Evolutionary conservation across 305 asterid genomes (phyloP).

Genomic region (Fraxinus floribunda): DNA sequence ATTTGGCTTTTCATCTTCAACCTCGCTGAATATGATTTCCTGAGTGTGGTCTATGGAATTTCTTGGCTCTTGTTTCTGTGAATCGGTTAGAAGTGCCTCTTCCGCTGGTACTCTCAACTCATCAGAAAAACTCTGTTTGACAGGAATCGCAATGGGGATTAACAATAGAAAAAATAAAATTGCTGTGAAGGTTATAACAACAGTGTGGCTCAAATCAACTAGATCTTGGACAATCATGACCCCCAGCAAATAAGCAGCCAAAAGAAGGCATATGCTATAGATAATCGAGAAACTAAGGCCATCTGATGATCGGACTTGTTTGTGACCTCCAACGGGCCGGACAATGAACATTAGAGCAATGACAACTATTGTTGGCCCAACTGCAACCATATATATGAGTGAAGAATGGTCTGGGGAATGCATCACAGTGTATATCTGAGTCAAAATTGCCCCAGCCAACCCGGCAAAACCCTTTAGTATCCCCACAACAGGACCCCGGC

Average conservation of each 20-base stretch:
- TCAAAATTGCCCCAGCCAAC: slow-evolving; percentile 79
- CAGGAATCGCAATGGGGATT: slow-evolving; percentile 68
- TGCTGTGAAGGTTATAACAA: slow-evolving; percentile 49
- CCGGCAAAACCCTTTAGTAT: slow-evolving; percentile 95
- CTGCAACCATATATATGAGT: slow-evolving; percentile 76
- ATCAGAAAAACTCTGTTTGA: slow-evolving; percentile 42
- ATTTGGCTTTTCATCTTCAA: slow-evolving; percentile 79
- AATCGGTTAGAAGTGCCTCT: slow-evolving; percentile 56
- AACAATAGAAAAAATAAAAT: slow-evolving; percentile 53
- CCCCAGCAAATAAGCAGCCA: slow-evolving; percentile 78
- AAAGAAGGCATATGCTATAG: slow-evolving; percentile 58
- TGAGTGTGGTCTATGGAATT: slow-evolving; percentile 39
- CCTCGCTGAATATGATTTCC: slow-evolving; percentile 73
- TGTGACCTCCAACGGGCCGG: slow-evolving; percentile 89
- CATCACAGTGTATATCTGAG: slow-evolving; percentile 68
- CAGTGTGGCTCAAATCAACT: slow-evolving; percentile 37
- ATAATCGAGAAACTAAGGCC: slow-evolving; percentile 57
- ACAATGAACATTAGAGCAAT: slow-evolving; percentile 73
- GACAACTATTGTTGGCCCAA: slow-evolving; percentile 73
- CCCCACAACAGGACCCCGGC: slow-evolving; percentile 89
- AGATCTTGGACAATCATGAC: slow-evolving; percentile 76
- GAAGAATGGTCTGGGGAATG: slow-evolving; percentile 79
- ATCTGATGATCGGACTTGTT: slow-evolving; percentile 62
- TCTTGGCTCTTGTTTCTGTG: slow-evolving; percentile 44
- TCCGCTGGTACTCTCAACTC: slow-evolving; percentile 43